Conservation (phyloP, 768 basidiomycete species). For the Kwoniella europaea region DNA sequence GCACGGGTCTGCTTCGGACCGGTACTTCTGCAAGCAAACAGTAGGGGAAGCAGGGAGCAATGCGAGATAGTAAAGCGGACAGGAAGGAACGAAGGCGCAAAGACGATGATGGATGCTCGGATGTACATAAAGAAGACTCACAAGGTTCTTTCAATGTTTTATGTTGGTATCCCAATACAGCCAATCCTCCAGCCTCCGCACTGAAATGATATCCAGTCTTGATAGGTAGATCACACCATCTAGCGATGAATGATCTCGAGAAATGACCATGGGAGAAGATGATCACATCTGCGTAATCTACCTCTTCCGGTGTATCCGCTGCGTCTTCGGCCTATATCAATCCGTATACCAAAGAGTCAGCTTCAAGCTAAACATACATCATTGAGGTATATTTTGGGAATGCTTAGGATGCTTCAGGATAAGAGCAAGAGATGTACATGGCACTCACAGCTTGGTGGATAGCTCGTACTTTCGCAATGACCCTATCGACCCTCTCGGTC, state of each 20-base stretch:
- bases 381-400: too few relatives aligned
- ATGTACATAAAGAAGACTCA: constrained; percentile 25
- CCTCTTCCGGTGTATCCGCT: constrained; percentile 39
- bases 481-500: constrained; percentile 73
- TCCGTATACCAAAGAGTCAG: too few relatives aligned
- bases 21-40: too few relatives aligned
- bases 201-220: constrained; percentile 67
- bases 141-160: constrained; percentile 73
- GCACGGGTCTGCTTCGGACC: too few relatives aligned
- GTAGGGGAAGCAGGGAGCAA: too few relatives aligned
- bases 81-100: background rate
- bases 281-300: constrained; percentile 67
- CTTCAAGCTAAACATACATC: too few relatives aligned
- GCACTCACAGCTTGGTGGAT: constrained; percentile 47
- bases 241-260: constrained; percentile 74
- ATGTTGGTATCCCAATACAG: constrained; percentile 84
- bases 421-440: background rate
- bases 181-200: constrained; percentile 82
- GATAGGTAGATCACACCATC: constrained; percentile 75
- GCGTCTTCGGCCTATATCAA: constrained; percentile 36
- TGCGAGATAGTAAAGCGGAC: too few relatives aligned
- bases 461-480: constrained; percentile 70
- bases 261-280: constrained; percentile 79
- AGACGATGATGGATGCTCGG: background rate
- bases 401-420: too few relatives aligned